Conservation (phyloP, 805 yeast species). For the Torulaspora quercuum region DNA sequence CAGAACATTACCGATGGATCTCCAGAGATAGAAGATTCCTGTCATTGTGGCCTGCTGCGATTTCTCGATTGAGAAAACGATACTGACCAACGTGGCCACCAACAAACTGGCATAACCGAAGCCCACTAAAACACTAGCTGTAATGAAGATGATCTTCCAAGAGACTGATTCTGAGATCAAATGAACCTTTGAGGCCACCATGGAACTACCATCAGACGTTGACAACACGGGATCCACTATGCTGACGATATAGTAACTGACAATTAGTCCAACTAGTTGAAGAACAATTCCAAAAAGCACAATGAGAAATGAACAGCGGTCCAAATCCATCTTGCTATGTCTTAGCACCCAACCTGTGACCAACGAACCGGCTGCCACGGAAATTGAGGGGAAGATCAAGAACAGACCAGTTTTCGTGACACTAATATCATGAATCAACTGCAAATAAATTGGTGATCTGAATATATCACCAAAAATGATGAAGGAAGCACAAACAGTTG, state of each 20-base stretch:
- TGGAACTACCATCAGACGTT: slow-evolving; percentile 3
- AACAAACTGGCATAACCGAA: slow-evolving; percentile 53
- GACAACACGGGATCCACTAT: slow-evolving; percentile 23
- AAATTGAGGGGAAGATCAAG: slow-evolving; percentile 53
- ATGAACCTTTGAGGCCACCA: slow-evolving; percentile 5
- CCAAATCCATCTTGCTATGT: slow-evolving; percentile 34
- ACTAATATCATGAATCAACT: slow-evolving; percentile 49
- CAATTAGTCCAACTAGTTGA: slow-evolving; percentile 25
- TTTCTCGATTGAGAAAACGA: slow-evolving; percentile 44
- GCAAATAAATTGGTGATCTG: slow-evolving; percentile 57
- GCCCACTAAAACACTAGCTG: slow-evolving; percentile 39
- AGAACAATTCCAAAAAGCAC: slow-evolving; percentile 23
- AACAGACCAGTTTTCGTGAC: slow-evolving; percentile 55
- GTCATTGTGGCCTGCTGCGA: slow-evolving; percentile 48
- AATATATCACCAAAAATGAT: slow-evolving; percentile 49
- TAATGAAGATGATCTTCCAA: slow-evolving; percentile 34
- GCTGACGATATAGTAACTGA: slow-evolving; percentile 20
- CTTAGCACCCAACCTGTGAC: slow-evolving; percentile 48
- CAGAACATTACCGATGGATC: slow-evolving; percentile 47
- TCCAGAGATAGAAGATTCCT: slow-evolving; percentile 48
- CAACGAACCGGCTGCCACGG: slow-evolving; percentile 52
- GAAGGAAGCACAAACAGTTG: slow-evolving; percentile 45
- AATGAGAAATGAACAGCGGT: slow-evolving; percentile 30
- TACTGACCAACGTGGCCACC: slow-evolving; percentile 56
- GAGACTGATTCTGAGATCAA: slow-evolving; percentile 18